Conservation (phyloP, 208 protist species). For the Plasmodiophora brassicae region DNA sequence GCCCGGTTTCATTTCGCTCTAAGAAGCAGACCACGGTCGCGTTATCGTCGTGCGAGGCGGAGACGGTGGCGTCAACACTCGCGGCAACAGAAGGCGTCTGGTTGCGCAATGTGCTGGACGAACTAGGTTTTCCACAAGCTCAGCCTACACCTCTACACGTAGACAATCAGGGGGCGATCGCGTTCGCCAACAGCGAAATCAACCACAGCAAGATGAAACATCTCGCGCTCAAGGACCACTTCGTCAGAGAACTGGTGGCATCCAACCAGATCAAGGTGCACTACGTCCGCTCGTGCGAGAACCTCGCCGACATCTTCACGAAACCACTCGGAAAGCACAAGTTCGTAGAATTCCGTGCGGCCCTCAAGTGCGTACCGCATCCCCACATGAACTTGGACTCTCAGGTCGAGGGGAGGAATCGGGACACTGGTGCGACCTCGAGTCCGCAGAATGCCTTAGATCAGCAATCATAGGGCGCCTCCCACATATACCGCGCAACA, state of each 20-base stretch:
- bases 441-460: too few species aligned
- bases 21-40: background rate
- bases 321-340: background rate
- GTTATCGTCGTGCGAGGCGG: background rate
- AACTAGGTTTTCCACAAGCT: background rate
- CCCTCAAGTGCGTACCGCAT: background rate
- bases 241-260: background rate
- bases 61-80: background rate
- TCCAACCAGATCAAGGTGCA: background rate
- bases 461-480: too few species aligned
- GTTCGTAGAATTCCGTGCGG: background rate
- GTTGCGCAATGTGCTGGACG: background rate
- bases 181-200: background rate
- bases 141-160: background rate
- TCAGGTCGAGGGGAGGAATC: background rate
- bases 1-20: background rate
- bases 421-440: background rate
- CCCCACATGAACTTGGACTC: too few species aligned
- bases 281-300: background rate
- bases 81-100: background rate
- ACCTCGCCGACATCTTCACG: background rate
- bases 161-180: background rate
- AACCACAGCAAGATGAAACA: constrained; percentile 28
- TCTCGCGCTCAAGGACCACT: background rate
- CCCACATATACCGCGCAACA: too few species aligned